Evolutionary conservation across 495 filamentous ascomycete genomes (phyloP), one percentile per base, ranked within the genome.

Genomic region (Penicillium pancosmium): DNA sequence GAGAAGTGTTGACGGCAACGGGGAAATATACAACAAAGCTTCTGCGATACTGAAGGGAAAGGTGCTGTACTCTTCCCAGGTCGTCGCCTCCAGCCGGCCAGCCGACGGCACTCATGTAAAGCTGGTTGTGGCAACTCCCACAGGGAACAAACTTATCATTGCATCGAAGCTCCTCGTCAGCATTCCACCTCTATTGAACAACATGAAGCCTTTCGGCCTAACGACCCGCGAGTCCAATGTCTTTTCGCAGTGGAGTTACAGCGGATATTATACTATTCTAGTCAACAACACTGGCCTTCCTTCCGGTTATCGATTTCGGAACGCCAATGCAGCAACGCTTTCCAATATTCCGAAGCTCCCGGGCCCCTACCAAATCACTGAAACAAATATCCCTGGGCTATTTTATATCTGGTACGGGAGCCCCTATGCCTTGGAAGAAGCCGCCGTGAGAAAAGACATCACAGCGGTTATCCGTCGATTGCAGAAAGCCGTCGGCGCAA

Each of bases 161-260:
- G 78, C 80, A 21, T 73, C 72, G 18, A 76, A 79, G 48, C 54
- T 83, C 34, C 54, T 85, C 12, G 63, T 79, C 48, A 65, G 76
- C 8, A 73, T 78, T 27, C 72, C 70, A 4, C 63, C 66, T 0
- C 56, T 60, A 15, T 46, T 73, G 6, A 50, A 64, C n/a, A 73
- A 73, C 50, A 53, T 81, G 21, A 13, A 60, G 0, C 50, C 54
- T 16, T 74, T 79, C 52, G 74, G 76, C 58, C 68, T 81, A 0
- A 59, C 66, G 50, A 0, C 21, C 0, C 44, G 60, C 4, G 81
- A 85, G 56, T n/a, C 15, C 0, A 15, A 27, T 2, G 21, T 83
- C 7, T 80, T 85, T 54, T 34, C 53, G 8, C 70, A 79, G 44
- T 78, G 79, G 58, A 35, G 44, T 11, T 10, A 48, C 35, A 49